Percentiles rank a stretch among this genome's conserved stretches.
These are phyloP conservation scores for Stemphylium lycopersici DNA, from an alignment of 2,329 filamentous ascomycete species.

Conservation along the genomic window DNA sequence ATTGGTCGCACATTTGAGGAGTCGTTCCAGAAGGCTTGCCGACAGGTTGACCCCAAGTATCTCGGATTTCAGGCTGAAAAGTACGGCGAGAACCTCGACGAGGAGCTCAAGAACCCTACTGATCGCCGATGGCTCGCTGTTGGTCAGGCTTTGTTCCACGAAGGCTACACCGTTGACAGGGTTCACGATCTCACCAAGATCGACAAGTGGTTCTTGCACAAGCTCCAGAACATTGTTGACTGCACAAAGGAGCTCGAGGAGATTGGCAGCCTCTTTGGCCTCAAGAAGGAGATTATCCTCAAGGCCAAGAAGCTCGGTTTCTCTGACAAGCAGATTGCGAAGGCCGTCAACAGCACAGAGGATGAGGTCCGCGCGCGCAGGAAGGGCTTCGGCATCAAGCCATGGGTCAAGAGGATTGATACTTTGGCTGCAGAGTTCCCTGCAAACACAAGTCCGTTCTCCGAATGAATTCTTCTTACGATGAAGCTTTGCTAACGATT, in stretches of 20 bases:
- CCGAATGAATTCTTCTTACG: no score
- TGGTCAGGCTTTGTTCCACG: slow-evolving; percentile 96
- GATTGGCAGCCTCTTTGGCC: slow-evolving; percentile 77
- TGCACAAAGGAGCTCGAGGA: slow-evolving; percentile 85
- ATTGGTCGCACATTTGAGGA: slow-evolving; percentile 98
- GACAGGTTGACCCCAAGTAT: slow-evolving; percentile 91
- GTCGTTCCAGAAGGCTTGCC: slow-evolving; percentile 98
- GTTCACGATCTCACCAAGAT: slow-evolving; percentile 97
- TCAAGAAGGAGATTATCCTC: slow-evolving; percentile 86
- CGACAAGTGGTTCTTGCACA: slow-evolving; percentile 99
- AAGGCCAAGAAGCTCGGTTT: slow-evolving; percentile 98
- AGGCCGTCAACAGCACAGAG: slow-evolving; percentile 83
- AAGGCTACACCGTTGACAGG: slow-evolving; percentile 90
- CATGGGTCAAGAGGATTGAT: slow-evolving; percentile 98
- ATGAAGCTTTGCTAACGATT: neutral
- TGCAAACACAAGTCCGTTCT: slow-evolving; percentile 48
- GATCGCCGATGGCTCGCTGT: slow-evolving; percentile 97
- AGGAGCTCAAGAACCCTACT: slow-evolving; percentile 87
- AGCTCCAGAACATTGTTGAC: slow-evolving; percentile 96
- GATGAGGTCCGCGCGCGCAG: slow-evolving; percentile 86
- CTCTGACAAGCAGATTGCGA: slow-evolving; percentile 93
- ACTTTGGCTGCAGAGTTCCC: slow-evolving; percentile 83
- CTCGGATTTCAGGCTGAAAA: slow-evolving; percentile 94
- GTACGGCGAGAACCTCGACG: slow-evolving; percentile 85
- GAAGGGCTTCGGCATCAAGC: slow-evolving; percentile 84